Base-by-base conservation (phyloP, 2,329 filamentous ascomycete genomes). In the Metarhizium brunneum region DNA sequence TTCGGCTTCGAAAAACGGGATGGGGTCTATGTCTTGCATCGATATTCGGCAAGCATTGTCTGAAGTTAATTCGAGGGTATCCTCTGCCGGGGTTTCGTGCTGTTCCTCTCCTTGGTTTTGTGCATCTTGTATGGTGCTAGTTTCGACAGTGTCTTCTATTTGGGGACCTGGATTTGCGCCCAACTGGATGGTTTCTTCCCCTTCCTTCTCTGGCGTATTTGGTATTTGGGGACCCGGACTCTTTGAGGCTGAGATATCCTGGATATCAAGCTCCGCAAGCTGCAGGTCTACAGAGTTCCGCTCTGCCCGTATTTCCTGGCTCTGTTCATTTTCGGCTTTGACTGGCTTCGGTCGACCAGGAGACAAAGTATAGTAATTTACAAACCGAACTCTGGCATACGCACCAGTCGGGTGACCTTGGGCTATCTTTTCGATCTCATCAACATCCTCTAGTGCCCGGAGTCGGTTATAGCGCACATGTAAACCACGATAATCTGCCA, bases 311-410 rank as follows among this genome's bases (percentile, higher is more conserved):
- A 29, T 6, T 11, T 48, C 54, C 20, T 54, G 6, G n/a, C 8
- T n/a, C 10, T 36, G 30, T 11, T 2, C 36, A 30, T 48, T 35
- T 14, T 53, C 54, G 38, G 47, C 50, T 36, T 65, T 65, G 18
- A 64, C 61, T 4, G 60, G 54, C 62, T 87, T 91, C 2, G 79
- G 78, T 57, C 83, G 78, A 3, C 91, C 91, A 10, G 87, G 86
- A 61, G 88, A 91, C n/a, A 88, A 81, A 1, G 91, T 95, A 66
- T 92, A 96, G 68, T 95, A 96, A 66, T 96, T 96, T 56, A 90
- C 78, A 64, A 96, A 96, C 16, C 90, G 80, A 11, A 94, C 81
- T 53, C 86, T 76, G 2, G 75, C 73, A 2, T 73, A 64, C 3
- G 72, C 57, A 2, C 57, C 57, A 13, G 53, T 42, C 2, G 61